Conservation (phyloP, 495 filamentous ascomycete species). For the Lichenothelia convexa region DNA sequence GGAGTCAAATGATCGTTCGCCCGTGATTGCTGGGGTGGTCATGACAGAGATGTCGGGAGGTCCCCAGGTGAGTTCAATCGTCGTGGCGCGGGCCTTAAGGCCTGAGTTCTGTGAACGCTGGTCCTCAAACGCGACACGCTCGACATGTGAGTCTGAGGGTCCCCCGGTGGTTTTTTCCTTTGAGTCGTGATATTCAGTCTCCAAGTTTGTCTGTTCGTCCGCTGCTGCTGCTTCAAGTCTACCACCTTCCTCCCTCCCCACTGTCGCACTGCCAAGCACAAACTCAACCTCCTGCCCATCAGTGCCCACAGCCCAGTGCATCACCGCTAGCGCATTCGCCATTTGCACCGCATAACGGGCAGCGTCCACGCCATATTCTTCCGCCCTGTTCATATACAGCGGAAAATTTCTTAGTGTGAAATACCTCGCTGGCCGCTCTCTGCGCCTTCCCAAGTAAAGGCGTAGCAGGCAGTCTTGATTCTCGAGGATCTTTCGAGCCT, state of each 20-base stretch:
- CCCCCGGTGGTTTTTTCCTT: too few relatives aligned
- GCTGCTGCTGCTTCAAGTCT: too few relatives aligned
- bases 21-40: too few relatives aligned
- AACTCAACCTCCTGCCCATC: conserved; percentile 18
- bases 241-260: too few relatives aligned
- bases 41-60: too few relatives aligned
- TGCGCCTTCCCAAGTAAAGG: conserved; percentile 11
- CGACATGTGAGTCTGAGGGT: conserved; percentile 1
- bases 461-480: conserved; percentile 15
- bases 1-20: too few relatives aligned
- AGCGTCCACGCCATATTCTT: conserved; percentile 6
- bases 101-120: too few relatives aligned
- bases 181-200: too few relatives aligned
- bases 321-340: conserved; percentile 15
- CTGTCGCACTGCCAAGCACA: conserved; percentile 11
- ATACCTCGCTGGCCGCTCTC: conserved; percentile 6
- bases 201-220: too few relatives aligned
- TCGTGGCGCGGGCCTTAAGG: too few relatives aligned
- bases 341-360: conserved; percentile 5
- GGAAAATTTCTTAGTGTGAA: conserved; percentile 14
- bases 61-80: too few relatives aligned
- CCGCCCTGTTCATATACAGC: conserved; percentile 12
- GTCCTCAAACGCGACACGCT: too few relatives aligned
- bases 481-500: conserved; percentile 2
- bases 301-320: conserved; percentile 13